Base-by-base conservation (phyloP, 2,329 filamentous ascomycete genomes). In the Sporothrix pseudoabietina region DNA sequence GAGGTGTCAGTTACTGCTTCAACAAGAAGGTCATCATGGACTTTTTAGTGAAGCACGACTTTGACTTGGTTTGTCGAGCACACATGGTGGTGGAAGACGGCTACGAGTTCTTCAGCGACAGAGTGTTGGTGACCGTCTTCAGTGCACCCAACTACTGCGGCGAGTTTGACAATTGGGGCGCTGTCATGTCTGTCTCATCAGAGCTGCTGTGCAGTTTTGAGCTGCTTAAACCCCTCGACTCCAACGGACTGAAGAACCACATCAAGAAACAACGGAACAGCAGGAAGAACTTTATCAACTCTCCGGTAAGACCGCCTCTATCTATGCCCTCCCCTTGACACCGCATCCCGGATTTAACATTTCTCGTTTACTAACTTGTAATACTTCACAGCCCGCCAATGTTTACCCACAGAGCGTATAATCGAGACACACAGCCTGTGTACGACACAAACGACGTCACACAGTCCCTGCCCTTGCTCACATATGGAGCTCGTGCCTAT, bases 71-170 rank as follows among this genome's bases (percentile, higher is more conserved):
- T 71, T 99, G 96, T 81, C 91, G 96, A 77, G 96, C 96, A 68
- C 96, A 99, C 83, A 98, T 98, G 96, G 96, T 99, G 71, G 96
- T 99, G 30, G 96, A 99, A 82, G 96, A 99, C 80, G 96, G 96
- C 12, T 99, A 99, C 82, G 96, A 99, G 79, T 99, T 99, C 82
- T 99, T 98, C 82, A 97, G 93, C 75, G 96, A 99, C 81, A 88
- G 96, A 74, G 92, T 98, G 63, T 83, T 99, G 74, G 96, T 99
- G 63, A 99, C 96, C 1, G 95, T 99, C 0, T 99, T 99, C 81
- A 98, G 94, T 76, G 96, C 96, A 69, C 96, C 96, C 35, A 99
- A 99, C 79, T 98, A 99, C 80, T 99, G 96, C 79, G 96, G 96
- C 77, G 96, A 99, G 82, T 99, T 99, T 77, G 96, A 99, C 81